phyloP scores from a whole-genome alignment of 2,329 filamentous ascomycete species.

The Hypoxylon sp. region DNA sequence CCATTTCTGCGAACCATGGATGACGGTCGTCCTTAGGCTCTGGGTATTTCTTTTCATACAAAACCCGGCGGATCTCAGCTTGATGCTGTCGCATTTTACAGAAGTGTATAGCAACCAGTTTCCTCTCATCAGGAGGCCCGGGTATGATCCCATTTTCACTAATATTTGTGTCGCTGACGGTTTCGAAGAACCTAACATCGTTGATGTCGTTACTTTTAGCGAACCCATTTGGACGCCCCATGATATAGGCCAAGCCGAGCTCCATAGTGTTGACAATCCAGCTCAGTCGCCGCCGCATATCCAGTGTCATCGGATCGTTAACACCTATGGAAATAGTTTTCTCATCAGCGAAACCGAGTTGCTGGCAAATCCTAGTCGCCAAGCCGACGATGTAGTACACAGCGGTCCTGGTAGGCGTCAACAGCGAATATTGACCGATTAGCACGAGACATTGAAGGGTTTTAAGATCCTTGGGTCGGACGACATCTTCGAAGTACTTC shows the following conservation, averaged over 20 bases:
- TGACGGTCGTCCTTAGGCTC: conserved; percentile 85
- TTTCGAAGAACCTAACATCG: conserved; percentile 87
- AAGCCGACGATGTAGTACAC: conserved; percentile 95
- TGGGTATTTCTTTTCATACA: conserved; percentile 87
- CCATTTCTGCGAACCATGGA: conserved; percentile 89
- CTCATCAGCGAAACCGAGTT: conserved; percentile 89
- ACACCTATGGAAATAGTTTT: conserved; percentile 81
- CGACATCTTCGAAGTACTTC: conserved; percentile 83
- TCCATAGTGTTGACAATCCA: conserved; percentile 95
- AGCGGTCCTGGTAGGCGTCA: conserved; percentile 92
- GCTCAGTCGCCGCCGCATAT: conserved; percentile 89
- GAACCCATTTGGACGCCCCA: conserved; percentile 89
- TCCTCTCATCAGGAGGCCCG: conserved; percentile 82
- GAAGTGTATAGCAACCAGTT: conserved; percentile 91
- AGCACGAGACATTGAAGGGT: conserved; percentile 91
- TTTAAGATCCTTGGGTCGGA: conserved; percentile 89
- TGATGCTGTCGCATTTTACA: conserved; percentile 92
- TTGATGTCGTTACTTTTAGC: conserved; percentile 86
- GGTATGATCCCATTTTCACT: conserved; percentile 80
- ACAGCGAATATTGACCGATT: conserved; percentile 90
- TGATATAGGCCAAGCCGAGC: conserved; percentile 85
- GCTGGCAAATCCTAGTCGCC: conserved; percentile 88
- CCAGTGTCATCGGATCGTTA: conserved; percentile 81
- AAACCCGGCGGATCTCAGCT: conserved; percentile 85
- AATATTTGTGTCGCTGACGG: conserved; percentile 87